These are phyloP conservation scores for Yamadazyma siamensis DNA, from an alignment of 1,139 yeast genomes.

Conservation along the genomic window DNA sequence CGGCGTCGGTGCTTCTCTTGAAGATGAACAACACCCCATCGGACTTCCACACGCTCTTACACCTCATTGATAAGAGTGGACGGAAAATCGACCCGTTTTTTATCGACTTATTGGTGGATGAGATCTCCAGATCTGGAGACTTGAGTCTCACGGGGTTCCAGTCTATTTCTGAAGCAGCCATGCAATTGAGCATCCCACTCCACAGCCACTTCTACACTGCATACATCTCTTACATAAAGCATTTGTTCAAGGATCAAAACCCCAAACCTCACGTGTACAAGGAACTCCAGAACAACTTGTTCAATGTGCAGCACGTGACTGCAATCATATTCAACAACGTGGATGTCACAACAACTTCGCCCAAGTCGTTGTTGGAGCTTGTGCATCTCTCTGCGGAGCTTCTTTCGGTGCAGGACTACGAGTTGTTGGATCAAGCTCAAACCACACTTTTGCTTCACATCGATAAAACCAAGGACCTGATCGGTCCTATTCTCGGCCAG, in stretches of 20 bases:
- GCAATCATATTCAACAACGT: conserved; percentile 1
- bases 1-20: conserved; percentile 18
- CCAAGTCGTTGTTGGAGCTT: conserved; percentile 15
- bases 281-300: conserved; percentile 28
- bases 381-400: conserved; percentile 25
- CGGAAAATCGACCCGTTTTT: conserved; percentile 1
- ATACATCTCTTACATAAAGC: conserved; percentile 27
- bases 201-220: conserved; percentile 20
- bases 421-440: conserved; percentile 1
- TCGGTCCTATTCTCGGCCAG: conserved; percentile 9
- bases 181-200: conserved; percentile 6
- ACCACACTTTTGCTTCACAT: conserved; percentile 2
- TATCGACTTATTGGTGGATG: conserved; percentile 15
- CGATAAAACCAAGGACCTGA: not conserved
- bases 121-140: conserved; percentile 13
- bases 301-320: conserved; percentile 23
- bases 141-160: conserved; percentile 24
- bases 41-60: conserved; percentile 6
- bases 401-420: conserved; percentile 14
- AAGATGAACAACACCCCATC: conserved; percentile 8
- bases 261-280: conserved; percentile 38
- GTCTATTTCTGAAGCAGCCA: conserved; percentile 12
- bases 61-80: too few relatives aligned
- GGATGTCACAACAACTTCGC: not conserved
- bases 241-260: conserved; percentile 22